Percentiles rank a stretch among this genome's conserved stretches.
These are phyloP conservation scores for Xanthoconium separans DNA, from an alignment of 1,284 basidiomycete species.

Conservation along the genomic window DNA sequence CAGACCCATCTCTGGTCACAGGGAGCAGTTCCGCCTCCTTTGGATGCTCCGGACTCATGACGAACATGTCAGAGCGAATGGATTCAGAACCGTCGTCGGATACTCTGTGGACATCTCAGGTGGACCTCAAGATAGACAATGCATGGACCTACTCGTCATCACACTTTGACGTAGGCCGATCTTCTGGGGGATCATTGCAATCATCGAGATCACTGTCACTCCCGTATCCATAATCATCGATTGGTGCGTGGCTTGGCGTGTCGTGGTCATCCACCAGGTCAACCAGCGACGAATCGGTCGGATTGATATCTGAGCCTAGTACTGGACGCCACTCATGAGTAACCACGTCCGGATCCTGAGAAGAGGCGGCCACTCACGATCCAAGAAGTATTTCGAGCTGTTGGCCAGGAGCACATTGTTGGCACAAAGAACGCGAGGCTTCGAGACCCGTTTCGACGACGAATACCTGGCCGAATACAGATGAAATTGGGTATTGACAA, in stretches of 20 bases:
- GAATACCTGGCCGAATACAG: constrained; percentile 24
- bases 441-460: constrained; percentile 1
- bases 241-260: background rate
- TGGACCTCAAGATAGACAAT: background rate
- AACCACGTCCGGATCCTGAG: background rate
- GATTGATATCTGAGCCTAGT: background rate
- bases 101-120: constrained; percentile 7
- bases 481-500: constrained; percentile 30
- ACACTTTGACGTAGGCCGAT: background rate
- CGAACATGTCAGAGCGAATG: constrained; percentile 12
- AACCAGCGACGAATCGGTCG: background rate
- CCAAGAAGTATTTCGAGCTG: constrained; percentile 23
- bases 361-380: constrained; percentile 13
- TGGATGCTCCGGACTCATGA: constrained; percentile 18
- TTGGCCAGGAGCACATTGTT: constrained; percentile 23
- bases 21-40: background rate
- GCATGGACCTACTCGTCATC: no score
- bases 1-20: background rate
- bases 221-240: background rate
- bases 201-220: background rate
- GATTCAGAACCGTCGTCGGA: constrained; percentile 8
- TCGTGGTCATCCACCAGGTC: background rate
- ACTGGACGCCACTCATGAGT: background rate
- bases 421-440: constrained; percentile 22
- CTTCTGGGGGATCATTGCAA: background rate